Percentiles rank a stretch among this genome's conserved stretches.
phyloP scores from a whole-genome alignment of 495 filamentous ascomycete species.

The Haplographium delicatum region DNA sequence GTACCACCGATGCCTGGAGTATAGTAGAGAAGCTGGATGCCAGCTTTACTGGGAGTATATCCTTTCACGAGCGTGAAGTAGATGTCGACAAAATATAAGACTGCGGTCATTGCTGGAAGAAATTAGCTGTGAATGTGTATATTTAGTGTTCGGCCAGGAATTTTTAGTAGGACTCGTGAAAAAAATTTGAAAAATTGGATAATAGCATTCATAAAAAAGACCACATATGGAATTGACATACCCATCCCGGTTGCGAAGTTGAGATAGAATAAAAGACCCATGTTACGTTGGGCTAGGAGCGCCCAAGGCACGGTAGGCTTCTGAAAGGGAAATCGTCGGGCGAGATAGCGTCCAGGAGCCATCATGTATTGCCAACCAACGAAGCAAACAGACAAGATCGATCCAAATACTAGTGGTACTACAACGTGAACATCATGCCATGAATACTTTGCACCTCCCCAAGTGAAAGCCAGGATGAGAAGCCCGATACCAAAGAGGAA shows the following conservation, averaged over 20 bases:
- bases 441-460: constrained; percentile 49
- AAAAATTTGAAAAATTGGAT: too few relatives aligned
- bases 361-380: constrained; percentile 51
- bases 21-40: constrained; percentile 44
- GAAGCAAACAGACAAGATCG: constrained; percentile 39
- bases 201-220: too few relatives aligned
- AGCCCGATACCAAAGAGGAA: constrained; percentile 55
- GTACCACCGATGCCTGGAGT: constrained; percentile 36
- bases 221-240: too few relatives aligned
- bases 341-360: constrained; percentile 36
- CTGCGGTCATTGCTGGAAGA: constrained; percentile 34
- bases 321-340: constrained; percentile 40
- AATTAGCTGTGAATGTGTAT: too few relatives aligned
- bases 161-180: too few relatives aligned
- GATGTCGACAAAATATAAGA: constrained; percentile 56
- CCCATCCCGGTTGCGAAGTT: constrained; percentile 46
- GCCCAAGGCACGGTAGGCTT: constrained; percentile 52
- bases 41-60: constrained; percentile 40
- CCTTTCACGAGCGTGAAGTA: constrained; percentile 52
- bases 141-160: too few relatives aligned
- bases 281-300: constrained; percentile 43
- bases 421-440: constrained; percentile 48
- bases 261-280: constrained; percentile 43
- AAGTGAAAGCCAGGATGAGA: constrained; percentile 51
- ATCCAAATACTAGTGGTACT: constrained; percentile 43